These are phyloP conservation scores for Fusarium torulosum DNA, from an alignment of 2,329 filamentous ascomycete genomes.

Conservation along the genomic window DNA sequence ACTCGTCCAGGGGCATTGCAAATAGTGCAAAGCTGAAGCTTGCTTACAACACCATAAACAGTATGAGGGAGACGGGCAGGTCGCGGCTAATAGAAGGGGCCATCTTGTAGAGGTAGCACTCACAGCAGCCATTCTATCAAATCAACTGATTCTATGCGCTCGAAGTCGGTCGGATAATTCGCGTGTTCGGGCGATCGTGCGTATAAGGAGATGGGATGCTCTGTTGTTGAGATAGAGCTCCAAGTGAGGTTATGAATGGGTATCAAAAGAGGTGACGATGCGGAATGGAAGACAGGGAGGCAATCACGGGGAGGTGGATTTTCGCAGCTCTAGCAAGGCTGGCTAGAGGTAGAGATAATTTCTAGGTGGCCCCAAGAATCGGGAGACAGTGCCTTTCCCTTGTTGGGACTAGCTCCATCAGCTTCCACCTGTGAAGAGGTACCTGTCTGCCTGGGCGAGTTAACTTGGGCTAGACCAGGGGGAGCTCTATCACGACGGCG, in stretches of 20 bases:
- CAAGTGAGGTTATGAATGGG: conserved; percentile 46
- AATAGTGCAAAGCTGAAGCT: conserved; percentile 17
- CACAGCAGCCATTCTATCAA: conserved; percentile 60
- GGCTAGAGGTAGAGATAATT: conserved; percentile 52
- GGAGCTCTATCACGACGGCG: conserved; percentile 20
- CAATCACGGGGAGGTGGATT: conserved; percentile 51
- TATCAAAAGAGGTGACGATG: conserved; percentile 52
- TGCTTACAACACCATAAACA: conserved; percentile 7
- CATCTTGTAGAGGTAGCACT: conserved; percentile 47
- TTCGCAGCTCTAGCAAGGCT: conserved; percentile 52
- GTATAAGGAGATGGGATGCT: conserved; percentile 28
- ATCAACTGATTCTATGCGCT: conserved; percentile 50
- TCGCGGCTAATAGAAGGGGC: conserved; percentile 35
- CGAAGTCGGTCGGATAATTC: conserved; percentile 39
- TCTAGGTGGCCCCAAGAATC: conserved; percentile 50
- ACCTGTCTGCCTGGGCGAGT: conserved; percentile 25
- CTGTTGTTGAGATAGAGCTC: conserved; percentile 39
- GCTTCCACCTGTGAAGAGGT: conserved; percentile 30
- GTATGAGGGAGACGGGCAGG: conserved; percentile 23
- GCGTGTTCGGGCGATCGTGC: conserved; percentile 42
- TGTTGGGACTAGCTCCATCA: conserved; percentile 41
- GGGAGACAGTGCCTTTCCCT: conserved; percentile 36
- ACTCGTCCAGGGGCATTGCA: conserved; percentile 4
- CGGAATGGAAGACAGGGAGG: conserved; percentile 47
- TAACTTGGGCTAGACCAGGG: conserved; percentile 36